Evolutionary conservation across 306 rosid genomes (phyloP).

Genomic region (Ochetophila trinervis): DNA sequence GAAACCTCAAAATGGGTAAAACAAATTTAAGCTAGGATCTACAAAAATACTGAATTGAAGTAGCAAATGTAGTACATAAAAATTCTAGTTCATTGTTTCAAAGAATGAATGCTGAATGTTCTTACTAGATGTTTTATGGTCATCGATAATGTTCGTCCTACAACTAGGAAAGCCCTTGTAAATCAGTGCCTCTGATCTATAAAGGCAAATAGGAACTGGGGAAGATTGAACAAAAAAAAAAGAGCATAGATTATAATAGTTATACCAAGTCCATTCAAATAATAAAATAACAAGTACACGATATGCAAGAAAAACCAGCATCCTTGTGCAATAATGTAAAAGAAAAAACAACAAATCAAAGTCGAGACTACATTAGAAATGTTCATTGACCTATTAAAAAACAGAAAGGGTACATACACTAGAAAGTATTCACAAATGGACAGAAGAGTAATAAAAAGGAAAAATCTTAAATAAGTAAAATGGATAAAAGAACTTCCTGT

Average conservation of each 20-base stretch:
- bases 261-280: background rate
- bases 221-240: background rate
- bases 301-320: background rate
- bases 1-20: too few species aligned
- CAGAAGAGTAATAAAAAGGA: constrained; percentile 7
- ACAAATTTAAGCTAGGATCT: too few species aligned
- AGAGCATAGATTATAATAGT: background rate
- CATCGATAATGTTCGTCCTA: too few species aligned
- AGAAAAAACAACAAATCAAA: constrained; percentile 1
- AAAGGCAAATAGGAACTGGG: too few species aligned
- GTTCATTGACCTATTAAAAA: constrained; percentile 13
- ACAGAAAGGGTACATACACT: constrained; percentile 4
- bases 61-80: too few species aligned
- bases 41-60: too few species aligned
- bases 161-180: too few species aligned
- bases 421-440: constrained; percentile 4
- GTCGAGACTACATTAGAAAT: constrained; percentile 10
- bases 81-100: too few species aligned
- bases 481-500: constrained; percentile 26
- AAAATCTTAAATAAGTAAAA: constrained; percentile 18
- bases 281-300: background rate
- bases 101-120: too few species aligned
- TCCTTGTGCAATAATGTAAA: constrained; percentile 9
- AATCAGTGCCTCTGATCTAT: too few species aligned
- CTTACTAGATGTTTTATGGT: too few species aligned